These are phyloP conservation scores for Agapanthus africanus DNA, from an alignment of 106 monocot genomes.

Conservation along the genomic window DNA sequence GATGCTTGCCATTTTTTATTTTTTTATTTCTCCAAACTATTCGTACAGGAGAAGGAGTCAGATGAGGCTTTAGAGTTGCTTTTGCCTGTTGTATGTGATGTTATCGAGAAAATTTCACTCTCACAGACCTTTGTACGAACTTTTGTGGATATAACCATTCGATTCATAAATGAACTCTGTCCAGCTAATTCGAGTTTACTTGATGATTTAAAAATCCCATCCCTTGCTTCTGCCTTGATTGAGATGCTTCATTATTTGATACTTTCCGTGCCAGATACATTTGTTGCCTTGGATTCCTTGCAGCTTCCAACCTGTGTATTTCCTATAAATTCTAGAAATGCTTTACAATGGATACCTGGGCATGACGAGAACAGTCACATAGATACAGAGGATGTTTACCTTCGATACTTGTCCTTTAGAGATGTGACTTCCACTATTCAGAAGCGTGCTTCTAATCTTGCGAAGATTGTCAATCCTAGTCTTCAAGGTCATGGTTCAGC, in stretches of 20 bases:
- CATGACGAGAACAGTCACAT: constrained; percentile 24
- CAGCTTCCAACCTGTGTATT: constrained; percentile 61
- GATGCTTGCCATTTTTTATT: constrained; percentile 1
- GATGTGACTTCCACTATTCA: constrained; percentile 58
- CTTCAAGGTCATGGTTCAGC: constrained; percentile 70
- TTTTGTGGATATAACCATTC: constrained; percentile 69
- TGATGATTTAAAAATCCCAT: constrained; percentile 32
- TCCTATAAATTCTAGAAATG: constrained; percentile 22
- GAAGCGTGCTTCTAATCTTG: constrained; percentile 65
- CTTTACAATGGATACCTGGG: constrained; percentile 15
- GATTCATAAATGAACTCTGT: constrained; percentile 44
- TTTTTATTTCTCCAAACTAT: constrained; percentile 16
- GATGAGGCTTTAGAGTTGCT: constrained; percentile 71
- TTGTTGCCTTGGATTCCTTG: constrained; percentile 85
- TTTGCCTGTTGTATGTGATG: constrained; percentile 59
- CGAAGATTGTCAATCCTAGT: constrained; percentile 60
- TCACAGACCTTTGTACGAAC: constrained; percentile 73
- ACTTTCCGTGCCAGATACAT: constrained; percentile 73
- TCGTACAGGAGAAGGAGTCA: constrained; percentile 71
- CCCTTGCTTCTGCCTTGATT: constrained; percentile 37
- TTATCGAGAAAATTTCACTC: constrained; percentile 55
- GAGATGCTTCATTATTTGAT: constrained; percentile 76
- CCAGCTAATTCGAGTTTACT: constrained; percentile 13
- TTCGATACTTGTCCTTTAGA: constrained; percentile 63
- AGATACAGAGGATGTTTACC: constrained; percentile 38